Percentiles rank a stretch among this genome's conserved stretches.
Evolutionary conservation across 495 filamentous ascomycete genomes (phyloP).

Genomic region (Friedmanniomyces endolithicus): DNA sequence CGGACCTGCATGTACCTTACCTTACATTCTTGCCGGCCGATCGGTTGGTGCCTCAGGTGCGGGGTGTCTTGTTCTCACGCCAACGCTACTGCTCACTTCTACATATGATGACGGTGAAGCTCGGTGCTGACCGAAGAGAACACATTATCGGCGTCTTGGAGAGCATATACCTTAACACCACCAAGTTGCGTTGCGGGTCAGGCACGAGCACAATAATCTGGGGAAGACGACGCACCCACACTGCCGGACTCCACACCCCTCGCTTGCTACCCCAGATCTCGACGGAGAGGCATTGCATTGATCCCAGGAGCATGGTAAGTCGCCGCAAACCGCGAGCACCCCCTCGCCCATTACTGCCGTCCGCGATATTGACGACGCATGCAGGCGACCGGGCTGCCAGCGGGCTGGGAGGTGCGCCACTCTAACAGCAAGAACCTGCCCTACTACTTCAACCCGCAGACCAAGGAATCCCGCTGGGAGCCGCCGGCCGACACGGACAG

Average conservation of each 20-base stretch:
- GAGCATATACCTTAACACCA: not conserved
- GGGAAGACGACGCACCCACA: not conserved
- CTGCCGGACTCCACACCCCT: not conserved
- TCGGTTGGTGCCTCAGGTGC: no score
- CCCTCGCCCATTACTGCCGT: not conserved
- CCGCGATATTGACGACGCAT: not conserved
- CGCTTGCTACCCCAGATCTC: conserved; percentile 1
- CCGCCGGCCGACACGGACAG: conserved; percentile 75
- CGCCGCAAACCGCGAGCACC: not conserved
- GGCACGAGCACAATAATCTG: not conserved
- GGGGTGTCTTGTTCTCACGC: no score
- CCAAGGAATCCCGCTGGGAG: conserved; percentile 85
- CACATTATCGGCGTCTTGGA: not conserved
- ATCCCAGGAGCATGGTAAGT: conserved; percentile 2
- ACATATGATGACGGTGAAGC: no score
- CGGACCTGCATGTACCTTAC: no score
- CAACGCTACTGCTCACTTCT: no score
- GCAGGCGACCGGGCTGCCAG: conserved; percentile 66
- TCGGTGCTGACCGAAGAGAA: not conserved
- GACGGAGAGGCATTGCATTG: no score
- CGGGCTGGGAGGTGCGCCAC: conserved; percentile 75
- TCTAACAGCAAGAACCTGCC: conserved; percentile 95
- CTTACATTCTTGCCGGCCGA: no score
- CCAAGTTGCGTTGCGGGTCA: not conserved
- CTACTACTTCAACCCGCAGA: conserved; percentile 85